phyloP scores from a whole-genome alignment of 768 basidiomycete genomes.

The Chalciporus piperatus region DNA sequence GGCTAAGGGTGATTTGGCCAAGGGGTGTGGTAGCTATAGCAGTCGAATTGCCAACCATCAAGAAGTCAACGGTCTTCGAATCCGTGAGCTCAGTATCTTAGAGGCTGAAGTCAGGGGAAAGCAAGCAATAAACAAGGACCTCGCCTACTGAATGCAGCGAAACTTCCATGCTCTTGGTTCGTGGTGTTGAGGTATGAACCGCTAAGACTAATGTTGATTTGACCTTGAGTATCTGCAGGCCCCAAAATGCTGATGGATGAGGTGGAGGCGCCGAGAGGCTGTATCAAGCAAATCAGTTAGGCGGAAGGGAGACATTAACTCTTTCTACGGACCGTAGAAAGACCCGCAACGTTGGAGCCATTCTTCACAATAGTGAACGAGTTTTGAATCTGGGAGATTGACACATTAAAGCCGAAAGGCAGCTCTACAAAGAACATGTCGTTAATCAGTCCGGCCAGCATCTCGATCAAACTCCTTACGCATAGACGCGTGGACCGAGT shows the following conservation, averaged over 20 bases:
- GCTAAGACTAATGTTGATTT: conserved; percentile 60
- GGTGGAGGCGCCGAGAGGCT: conserved; percentile 65
- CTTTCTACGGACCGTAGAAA: conserved; percentile 48
- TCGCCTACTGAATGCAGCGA: conserved; percentile 58
- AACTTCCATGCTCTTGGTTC: conserved; percentile 44
- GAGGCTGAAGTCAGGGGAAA: background rate
- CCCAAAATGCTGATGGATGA: conserved; percentile 54
- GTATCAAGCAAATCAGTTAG: conserved; percentile 4
- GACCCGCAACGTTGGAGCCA: conserved; percentile 49
- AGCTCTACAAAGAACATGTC: conserved; percentile 39
- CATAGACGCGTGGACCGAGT: conserved; percentile 57
- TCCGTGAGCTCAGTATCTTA: conserved; percentile 59
- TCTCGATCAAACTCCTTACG: conserved; percentile 34
- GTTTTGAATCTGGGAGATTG: conserved; percentile 61
- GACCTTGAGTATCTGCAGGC: conserved; percentile 55
- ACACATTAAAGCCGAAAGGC: conserved; percentile 67
- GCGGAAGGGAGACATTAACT: background rate
- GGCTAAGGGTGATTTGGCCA: conserved; percentile 65
- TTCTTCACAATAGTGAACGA: conserved; percentile 59
- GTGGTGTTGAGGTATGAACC: conserved; percentile 52
- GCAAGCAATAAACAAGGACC: background rate
- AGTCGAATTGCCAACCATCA: conserved; percentile 55
- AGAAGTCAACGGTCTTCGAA: conserved; percentile 45
- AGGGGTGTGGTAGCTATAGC: conserved; percentile 60
- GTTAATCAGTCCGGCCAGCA: conserved; percentile 2